phyloP scores from a whole-genome alignment of 495 filamentous ascomycete genomes.

The Aspergillus diversus region DNA sequence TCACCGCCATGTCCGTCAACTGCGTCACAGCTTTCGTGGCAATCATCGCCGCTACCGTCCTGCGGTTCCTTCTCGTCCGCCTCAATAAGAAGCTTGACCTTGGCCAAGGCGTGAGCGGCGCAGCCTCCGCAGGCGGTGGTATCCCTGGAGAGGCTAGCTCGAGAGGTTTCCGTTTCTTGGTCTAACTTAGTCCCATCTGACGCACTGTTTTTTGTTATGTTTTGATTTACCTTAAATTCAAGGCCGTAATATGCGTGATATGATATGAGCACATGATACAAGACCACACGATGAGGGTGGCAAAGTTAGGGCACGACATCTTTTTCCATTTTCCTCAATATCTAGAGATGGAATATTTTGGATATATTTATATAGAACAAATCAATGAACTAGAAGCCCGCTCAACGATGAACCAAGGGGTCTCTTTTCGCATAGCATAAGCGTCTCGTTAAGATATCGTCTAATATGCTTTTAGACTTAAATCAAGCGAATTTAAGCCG shows the following conservation, averaged over 20 bases:
- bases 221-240: no score
- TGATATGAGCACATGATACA: slow-evolving; percentile 1
- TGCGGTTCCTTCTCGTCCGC: slow-evolving; percentile 67
- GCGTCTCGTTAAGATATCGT: no score
- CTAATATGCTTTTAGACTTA: no score
- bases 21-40: slow-evolving; percentile 68
- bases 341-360: neutral
- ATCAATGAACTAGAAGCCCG: no score
- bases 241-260: neutral
- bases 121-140: slow-evolving; percentile 51
- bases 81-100: slow-evolving; percentile 74
- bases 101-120: slow-evolving; percentile 44
- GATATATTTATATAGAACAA: neutral
- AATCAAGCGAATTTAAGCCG: slow-evolving; percentile 35
- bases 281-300: neutral
- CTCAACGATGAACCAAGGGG: no score
- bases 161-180: slow-evolving; percentile 66
- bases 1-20: slow-evolving; percentile 76
- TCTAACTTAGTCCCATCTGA: slow-evolving; percentile 18
- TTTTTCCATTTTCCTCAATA: neutral
- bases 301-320: neutral
- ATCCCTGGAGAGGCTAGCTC: slow-evolving; percentile 57
- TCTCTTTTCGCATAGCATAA: neutral
- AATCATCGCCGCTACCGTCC: slow-evolving; percentile 63
- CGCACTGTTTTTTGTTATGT: no score